A percentile compares a stretch with the other conserved stretches of the same genome.
These are phyloP conservation scores for Alternaria gansuensis DNA, from an alignment of 2,329 filamentous ascomycete species.

Conservation along the genomic window DNA sequence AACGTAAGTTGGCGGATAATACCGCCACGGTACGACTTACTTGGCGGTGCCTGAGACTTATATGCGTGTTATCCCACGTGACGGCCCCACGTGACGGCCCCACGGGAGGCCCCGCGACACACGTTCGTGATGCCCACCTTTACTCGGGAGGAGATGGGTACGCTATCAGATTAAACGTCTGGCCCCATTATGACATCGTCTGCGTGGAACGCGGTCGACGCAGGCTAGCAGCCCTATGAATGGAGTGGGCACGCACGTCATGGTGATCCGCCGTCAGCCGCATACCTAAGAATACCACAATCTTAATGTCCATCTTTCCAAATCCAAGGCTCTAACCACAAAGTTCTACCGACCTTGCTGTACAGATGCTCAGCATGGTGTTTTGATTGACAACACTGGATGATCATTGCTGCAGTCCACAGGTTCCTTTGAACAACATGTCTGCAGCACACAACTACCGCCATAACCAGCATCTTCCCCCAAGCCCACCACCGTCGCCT, in stretches of 20 bases:
- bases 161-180: not conserved
- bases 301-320: not conserved
- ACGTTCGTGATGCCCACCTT: not conserved
- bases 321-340: not conserved
- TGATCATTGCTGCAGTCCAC: not conserved
- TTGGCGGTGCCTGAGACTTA: constrained; percentile 2
- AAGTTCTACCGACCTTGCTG: not conserved
- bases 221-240: constrained; percentile 23
- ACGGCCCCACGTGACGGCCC: constrained; percentile 8
- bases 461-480: constrained; percentile 30
- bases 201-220: constrained; percentile 19
- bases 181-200: constrained; percentile 4
- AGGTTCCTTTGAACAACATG: constrained; percentile 17
- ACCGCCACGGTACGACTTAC: not conserved
- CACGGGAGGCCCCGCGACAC: not conserved
- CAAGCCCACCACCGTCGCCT: constrained; percentile 45
- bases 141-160: not conserved
- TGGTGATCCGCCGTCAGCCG: constrained; percentile 13
- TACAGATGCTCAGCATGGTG: not conserved
- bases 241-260: constrained; percentile 24
- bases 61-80: not conserved
- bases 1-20: constrained; percentile 11
- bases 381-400: not conserved
- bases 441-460: constrained; percentile 27
- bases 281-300: constrained; percentile 1